phyloP scores from a whole-genome alignment of 768 basidiomycete genomes.

The Gloeopeniophorella convolvens region DNA sequence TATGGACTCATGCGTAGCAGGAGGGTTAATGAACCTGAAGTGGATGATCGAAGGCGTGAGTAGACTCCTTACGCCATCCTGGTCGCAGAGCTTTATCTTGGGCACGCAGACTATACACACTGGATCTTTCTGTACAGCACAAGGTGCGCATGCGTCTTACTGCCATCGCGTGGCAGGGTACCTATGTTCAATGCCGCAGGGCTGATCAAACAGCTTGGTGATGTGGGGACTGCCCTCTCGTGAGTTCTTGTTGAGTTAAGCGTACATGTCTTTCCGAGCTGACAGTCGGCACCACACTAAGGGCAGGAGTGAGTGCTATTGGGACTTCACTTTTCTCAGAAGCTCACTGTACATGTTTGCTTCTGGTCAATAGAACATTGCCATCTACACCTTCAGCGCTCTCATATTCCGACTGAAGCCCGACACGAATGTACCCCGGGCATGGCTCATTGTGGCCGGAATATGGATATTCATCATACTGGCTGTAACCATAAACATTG shows the following conservation, averaged over 20 bases:
- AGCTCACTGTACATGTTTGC: too few relatives aligned
- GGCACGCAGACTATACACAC: not conserved
- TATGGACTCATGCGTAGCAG: slow-evolving; percentile 20
- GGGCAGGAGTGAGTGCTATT: slow-evolving; percentile 10
- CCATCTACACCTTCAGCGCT: slow-evolving; percentile 35
- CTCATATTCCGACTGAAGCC: slow-evolving; percentile 31
- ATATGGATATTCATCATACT: slow-evolving; percentile 39
- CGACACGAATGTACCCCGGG: slow-evolving; percentile 26
- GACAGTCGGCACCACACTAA: not conserved
- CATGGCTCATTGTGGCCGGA: slow-evolving; percentile 27
- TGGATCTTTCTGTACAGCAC: slow-evolving; percentile 12
- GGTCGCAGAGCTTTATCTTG: not conserved
- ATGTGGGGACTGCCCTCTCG: slow-evolving; percentile 19
- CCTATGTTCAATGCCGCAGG: slow-evolving; percentile 3
- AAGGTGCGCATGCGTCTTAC: slow-evolving; percentile 4
- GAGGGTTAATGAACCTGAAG: slow-evolving; percentile 33
- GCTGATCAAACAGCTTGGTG: slow-evolving; percentile 15
- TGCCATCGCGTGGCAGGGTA: not conserved
- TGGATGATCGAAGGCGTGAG: slow-evolving; percentile 32
- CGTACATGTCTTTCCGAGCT: not conserved
- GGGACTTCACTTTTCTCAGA: too few relatives aligned
- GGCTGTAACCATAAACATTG: slow-evolving; percentile 34
- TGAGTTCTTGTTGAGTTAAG: slow-evolving; percentile 5
- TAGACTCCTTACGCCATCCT: not conserved
- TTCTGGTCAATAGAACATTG: slow-evolving; percentile 34